Evolutionary conservation across 768 basidiomycete genomes (phyloP), one percentile per base, ranked within the genome.

Genomic region (Mrakia gelida): DNA sequence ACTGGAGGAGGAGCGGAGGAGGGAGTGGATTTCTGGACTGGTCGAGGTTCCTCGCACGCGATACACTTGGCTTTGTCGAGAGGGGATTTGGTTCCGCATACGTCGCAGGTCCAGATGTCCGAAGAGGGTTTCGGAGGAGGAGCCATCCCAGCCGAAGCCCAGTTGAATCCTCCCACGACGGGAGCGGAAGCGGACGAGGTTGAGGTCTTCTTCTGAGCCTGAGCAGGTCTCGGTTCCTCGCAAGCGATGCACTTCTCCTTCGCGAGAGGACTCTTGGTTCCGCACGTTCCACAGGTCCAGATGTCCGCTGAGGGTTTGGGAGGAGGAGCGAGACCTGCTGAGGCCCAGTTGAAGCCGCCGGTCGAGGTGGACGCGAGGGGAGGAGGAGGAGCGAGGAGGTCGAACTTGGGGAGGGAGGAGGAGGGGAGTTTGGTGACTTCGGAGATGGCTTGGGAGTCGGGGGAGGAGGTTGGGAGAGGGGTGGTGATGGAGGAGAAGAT

Each of bases 1-100:
- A 52, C 7, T 15, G 54, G 38, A 23, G 70, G n/a, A 26, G 70
- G 18, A 9, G 68, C 2, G 49, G 49, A 16, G 15, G 45, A 16
- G 49, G 49, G 49, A 52, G 49, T 52, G 49, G 49, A 13, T 21
- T 52, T 52, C 4, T 16, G 18, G 18, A 52, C 63, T 0, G 77
- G 77, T 32, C 41, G 41, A 34, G 77, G 71, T 65, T 78, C 77
- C 54, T 78, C 77, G 59, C 77, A 78, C 18, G 77, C 77, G 28
- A 75, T 28, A 54, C 77, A 78, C 43, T 78, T 74, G 6, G 71
- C 26, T 23, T 65, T 41, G 18, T 49, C 43, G 13, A 65, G 23
- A 9, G 45, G 21, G 41, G 56, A 74, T 26, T 52, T 65, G 77
- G 65, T 73, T 9, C 54, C 28, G 65, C 77, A 78, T 0, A 49